These are phyloP conservation scores for Annona squamosa DNA, from an alignment of 164 flowering plant genomes.

Conservation along the genomic window DNA sequence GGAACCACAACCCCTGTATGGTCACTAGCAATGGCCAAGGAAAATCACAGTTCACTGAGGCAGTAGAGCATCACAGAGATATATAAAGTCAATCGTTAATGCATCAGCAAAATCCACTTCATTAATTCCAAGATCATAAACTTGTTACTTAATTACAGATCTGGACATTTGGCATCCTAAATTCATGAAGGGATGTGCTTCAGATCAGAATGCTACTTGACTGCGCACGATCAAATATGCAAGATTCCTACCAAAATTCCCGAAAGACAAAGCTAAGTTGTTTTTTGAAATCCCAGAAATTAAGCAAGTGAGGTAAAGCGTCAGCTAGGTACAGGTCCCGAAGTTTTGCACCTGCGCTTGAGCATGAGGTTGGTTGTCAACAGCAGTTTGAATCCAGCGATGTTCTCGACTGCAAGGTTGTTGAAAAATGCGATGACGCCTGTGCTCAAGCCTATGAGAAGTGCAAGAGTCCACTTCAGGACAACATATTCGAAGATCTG, in stretches of 20 bases:
- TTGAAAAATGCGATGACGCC: slow-evolving; percentile 72
- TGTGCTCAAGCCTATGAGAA: slow-evolving; percentile 61
- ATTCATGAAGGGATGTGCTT: not conserved
- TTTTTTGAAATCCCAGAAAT: not conserved
- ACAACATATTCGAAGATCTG: slow-evolving; percentile 76
- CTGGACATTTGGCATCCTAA: not conserved
- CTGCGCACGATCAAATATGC: not conserved
- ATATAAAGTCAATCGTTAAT: no score
- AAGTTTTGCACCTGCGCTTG: slow-evolving; percentile 41
- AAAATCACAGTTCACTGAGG: not conserved
- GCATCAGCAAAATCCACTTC: not conserved
- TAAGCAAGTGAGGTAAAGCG: not conserved
- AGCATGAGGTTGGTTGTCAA: slow-evolving; percentile 60
- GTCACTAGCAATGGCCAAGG: slow-evolving; percentile 5
- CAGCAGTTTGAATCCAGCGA: slow-evolving; percentile 79
- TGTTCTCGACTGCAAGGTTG: slow-evolving; percentile 82
- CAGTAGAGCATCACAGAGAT: not conserved
- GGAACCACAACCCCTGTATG: slow-evolving; percentile 20
- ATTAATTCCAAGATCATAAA: not conserved
- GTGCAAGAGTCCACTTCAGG: slow-evolving; percentile 84
- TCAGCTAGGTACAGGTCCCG: not conserved
- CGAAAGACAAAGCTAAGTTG: not conserved
- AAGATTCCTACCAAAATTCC: not conserved
- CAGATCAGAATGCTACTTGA: not conserved
- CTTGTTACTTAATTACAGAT: not conserved